Evolutionary conservation across 495 filamentous ascomycete species (phyloP), one percentile per base, ranked within the genome.

Genomic region (Hypoxylon lienhwacheense): DNA sequence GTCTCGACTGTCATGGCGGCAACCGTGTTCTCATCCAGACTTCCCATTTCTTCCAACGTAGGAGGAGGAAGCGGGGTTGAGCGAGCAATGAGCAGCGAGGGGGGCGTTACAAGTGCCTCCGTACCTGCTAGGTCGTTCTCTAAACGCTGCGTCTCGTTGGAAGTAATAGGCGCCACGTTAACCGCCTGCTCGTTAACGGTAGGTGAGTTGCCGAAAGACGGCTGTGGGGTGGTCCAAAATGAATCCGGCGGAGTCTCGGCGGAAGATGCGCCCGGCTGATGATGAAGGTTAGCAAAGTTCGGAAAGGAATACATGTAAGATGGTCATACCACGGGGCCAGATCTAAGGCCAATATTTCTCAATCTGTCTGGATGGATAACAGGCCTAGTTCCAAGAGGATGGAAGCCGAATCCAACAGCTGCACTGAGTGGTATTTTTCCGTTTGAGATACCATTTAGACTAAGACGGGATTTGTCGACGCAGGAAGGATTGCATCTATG

Each of bases 391-490:
- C 60, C 34, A 12, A 44, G 16, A 35, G 47, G 44, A 12, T 61
- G 52, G 43, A 81, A 78, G 15, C 75, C 70, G 57, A 71, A 79
- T 0, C 73, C 76, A 2, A 65, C 58, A 19, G 73, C 72, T 7
- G 69, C 68, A 14, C 59, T 69, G 2, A 73, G 66, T 1, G 67
- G 67, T 1, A 79, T 55, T 17, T 77, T 74, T 3, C 67, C 75
- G 8, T 77, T 65, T 8, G 70, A 58, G 22, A 84, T 62, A 2
- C 68, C 75, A 42, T 83, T 62, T 28, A 86, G 59, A 53, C 73
- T 77, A 3, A 78, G 51, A 58, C 63, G 81, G 3, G 74, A 64
- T 34, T 80, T 75, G 7, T 77, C 68, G 14, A 59, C 55, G 8
- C 67, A 72, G 22, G 62, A 67, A 21, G 69, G 69, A 12, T 76